Conservation (phyloP, 306 rosid species). For the Gastrolobium bilobum region DNA sequence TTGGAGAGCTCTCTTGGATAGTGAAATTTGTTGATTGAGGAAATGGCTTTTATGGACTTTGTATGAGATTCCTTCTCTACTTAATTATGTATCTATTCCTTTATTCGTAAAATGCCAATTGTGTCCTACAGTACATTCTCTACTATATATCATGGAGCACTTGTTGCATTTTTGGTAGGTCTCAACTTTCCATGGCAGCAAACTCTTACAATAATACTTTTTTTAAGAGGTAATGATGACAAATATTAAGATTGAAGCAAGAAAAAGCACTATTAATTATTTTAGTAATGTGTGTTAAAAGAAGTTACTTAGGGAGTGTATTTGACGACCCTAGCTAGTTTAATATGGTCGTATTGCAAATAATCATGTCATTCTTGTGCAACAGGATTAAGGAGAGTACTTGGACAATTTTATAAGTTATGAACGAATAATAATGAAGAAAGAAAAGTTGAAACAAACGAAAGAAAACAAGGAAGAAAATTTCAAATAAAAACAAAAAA, state of each 20-base stretch:
- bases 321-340: neutral
- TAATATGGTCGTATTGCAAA: neutral
- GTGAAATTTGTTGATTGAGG: neutral
- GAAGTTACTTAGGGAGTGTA: neutral
- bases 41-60: slow-evolving; percentile 5
- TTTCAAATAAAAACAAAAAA: slow-evolving; percentile 2
- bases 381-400: neutral
- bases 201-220: neutral
- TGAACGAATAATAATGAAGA: neutral
- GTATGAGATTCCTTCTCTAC: neutral
- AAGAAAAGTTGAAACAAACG: slow-evolving; percentile 20
- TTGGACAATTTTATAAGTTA: neutral
- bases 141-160: neutral
- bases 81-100: neutral
- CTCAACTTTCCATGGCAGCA: neutral
- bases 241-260: neutral
- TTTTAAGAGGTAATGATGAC: slow-evolving; percentile 7
- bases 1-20: neutral
- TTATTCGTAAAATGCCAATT: neutral
- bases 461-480: neutral
- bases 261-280: neutral
- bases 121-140: neutral
- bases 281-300: neutral
- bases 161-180: neutral
- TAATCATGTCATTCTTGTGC: neutral